These are phyloP conservation scores for Candida taoyuanica DNA, from an alignment of 805 yeast genomes.

Conservation along the genomic window DNA sequence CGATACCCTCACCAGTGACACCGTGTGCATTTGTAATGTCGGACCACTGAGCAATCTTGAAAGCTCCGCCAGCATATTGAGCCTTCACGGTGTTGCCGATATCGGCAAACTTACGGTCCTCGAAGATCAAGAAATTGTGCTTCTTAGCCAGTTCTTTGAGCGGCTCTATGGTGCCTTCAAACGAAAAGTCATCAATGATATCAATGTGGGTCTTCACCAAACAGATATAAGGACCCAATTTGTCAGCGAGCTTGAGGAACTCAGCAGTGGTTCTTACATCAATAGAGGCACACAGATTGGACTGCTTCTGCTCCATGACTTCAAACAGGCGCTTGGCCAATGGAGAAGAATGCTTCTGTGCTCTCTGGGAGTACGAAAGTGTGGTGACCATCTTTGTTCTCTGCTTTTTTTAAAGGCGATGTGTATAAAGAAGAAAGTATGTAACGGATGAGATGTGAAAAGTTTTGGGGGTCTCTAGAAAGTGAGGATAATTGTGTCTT, in stretches of 20 bases:
- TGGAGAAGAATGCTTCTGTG: slow-evolving; percentile 65
- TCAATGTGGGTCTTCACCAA: slow-evolving; percentile 93
- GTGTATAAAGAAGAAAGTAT: not conserved
- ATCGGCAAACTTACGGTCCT: slow-evolving; percentile 97
- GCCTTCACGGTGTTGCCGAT: slow-evolving; percentile 96
- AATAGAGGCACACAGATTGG: slow-evolving; percentile 91
- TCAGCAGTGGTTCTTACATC: slow-evolving; percentile 83
- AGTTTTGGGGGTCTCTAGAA: not conserved
- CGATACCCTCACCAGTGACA: slow-evolving; percentile 92
- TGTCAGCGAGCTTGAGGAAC: slow-evolving; percentile 65
- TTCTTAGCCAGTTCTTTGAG: slow-evolving; percentile 67
- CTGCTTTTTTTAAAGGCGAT: not conserved
- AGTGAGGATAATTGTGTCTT: too few relatives aligned
- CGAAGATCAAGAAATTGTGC: slow-evolving; percentile 87
- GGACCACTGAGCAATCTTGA: slow-evolving; percentile 88
- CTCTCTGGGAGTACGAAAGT: slow-evolving; percentile 61
- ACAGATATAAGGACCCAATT: slow-evolving; percentile 87
- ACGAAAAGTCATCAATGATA: slow-evolving; percentile 81
- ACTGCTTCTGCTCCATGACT: slow-evolving; percentile 73
- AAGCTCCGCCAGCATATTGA: slow-evolving; percentile 88
- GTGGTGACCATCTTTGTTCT: slow-evolving; percentile 21
- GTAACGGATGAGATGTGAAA: too few relatives aligned
- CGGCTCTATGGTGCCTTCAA: slow-evolving; percentile 75
- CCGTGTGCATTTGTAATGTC: slow-evolving; percentile 98
- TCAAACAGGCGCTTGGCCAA: slow-evolving; percentile 71